phyloP scores from a whole-genome alignment of 2,329 filamentous ascomycete species.

The Drechslerella coelobrocha region DNA sequence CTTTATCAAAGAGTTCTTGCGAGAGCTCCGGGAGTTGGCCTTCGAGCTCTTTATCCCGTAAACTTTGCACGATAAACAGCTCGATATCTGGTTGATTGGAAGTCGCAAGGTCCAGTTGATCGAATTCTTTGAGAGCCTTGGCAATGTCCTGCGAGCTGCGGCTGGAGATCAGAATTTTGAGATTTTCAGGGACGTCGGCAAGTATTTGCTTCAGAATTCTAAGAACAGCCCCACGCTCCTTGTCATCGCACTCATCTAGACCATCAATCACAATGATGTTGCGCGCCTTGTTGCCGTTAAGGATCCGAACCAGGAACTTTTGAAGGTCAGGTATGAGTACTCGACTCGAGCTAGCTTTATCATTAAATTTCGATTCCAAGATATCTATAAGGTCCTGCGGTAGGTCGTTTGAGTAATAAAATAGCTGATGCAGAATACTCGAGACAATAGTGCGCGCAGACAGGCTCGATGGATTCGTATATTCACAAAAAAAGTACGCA shows the following conservation, averaged over 20 bases:
- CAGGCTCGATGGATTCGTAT: slow-evolving; percentile 52
- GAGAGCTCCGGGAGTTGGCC: slow-evolving; percentile 26
- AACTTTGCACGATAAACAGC: slow-evolving; percentile 20
- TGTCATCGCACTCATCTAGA: slow-evolving; percentile 56
- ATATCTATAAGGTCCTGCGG: slow-evolving; percentile 14
- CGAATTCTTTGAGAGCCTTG: slow-evolving; percentile 18
- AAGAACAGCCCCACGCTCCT: slow-evolving; percentile 52
- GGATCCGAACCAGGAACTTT: slow-evolving; percentile 13
- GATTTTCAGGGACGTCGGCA: background rate
- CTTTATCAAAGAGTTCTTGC: slow-evolving; percentile 1
- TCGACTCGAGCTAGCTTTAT: slow-evolving; percentile 25
- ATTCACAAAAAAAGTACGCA: slow-evolving; percentile 55
- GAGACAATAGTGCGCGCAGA: slow-evolving; percentile 51
- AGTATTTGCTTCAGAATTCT: slow-evolving; percentile 22
- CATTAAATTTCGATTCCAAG: slow-evolving; percentile 28
- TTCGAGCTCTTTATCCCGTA: slow-evolving; percentile 31
- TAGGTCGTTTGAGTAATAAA: slow-evolving; percentile 22
- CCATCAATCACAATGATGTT: slow-evolving; percentile 57
- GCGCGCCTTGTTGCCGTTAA: slow-evolving; percentile 9
- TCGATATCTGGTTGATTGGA: slow-evolving; percentile 37
- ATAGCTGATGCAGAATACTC: slow-evolving; percentile 53
- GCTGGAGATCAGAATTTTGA: slow-evolving; percentile 56
- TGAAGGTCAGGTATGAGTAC: slow-evolving; percentile 7
- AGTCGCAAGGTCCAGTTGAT: slow-evolving; percentile 9
- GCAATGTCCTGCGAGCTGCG: slow-evolving; percentile 52